These are phyloP conservation scores for Trichosporon inkin DNA, from an alignment of 1,284 basidiomycete genomes.

Conservation along the genomic window DNA sequence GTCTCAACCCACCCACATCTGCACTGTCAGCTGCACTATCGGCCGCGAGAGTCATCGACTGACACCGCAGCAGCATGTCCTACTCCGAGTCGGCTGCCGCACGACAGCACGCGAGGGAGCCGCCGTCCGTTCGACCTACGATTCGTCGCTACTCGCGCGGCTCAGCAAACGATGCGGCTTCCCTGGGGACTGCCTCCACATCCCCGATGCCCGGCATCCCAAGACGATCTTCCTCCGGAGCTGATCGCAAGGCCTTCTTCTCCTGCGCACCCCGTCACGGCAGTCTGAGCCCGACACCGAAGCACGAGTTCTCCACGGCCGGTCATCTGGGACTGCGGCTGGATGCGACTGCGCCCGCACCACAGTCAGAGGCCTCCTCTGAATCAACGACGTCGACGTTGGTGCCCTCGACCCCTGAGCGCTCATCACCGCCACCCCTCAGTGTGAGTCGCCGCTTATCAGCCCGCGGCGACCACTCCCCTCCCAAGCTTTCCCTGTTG, in stretches of 20 bases:
- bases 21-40: not conserved
- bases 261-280: not conserved
- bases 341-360: not conserved
- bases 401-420: not conserved
- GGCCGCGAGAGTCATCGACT: not conserved
- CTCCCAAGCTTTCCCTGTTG: constrained; percentile 7
- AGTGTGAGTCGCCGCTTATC: constrained; percentile 6
- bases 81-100: not conserved
- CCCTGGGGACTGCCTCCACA: not conserved
- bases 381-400: constrained; percentile 2
- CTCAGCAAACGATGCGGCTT: not conserved
- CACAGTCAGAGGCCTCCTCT: constrained; percentile 2
- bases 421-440: not conserved
- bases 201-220: constrained; percentile 3
- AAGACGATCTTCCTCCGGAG: not conserved
- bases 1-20: too few species aligned
- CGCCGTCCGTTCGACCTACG: not conserved
- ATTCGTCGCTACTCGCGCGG: constrained; percentile 1
- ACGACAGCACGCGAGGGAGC: not conserved
- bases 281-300: not conserved
- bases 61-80: constrained; percentile 1
- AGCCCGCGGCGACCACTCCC: constrained; percentile 10
- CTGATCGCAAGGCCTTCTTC: not conserved
- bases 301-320: not conserved
- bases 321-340: not conserved